Evolutionary conservation across 257 asterid species (phyloP), one percentile per base, ranked within the genome.

Genomic region (Linderniella brevidens): DNA sequence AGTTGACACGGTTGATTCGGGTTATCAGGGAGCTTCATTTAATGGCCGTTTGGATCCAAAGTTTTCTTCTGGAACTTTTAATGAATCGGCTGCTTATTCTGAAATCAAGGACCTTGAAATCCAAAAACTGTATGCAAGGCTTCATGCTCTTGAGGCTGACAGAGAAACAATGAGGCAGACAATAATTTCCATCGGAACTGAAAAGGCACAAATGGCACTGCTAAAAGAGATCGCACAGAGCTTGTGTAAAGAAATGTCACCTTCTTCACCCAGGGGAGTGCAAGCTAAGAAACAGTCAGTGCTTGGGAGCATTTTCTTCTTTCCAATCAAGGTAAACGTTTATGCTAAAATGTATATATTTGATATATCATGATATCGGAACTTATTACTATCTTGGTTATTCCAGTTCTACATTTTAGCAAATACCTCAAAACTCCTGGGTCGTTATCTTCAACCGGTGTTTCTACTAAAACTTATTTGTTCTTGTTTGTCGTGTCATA

Each of bases 141-240:
- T 76, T 59, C 92, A 73, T 42, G 80, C 83, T 36, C 80, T 79
- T 44, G 92, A 79, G 64, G 92, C 86, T 51, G 92, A 79, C 47
- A 77, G 79, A 59, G 86, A 79, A 71, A 76, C 83, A 37, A 76
- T 79, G 92, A 68, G 83, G 70, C 86, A 68, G 60, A 74, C 86
- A 44, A 66, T 79, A 38, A 60, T 79, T 53, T 68, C 86, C 37
- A 67, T 76, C 61, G 73, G 78, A 53, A 79, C 86, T 49, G 92
- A 79, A 54, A 79, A 76, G 60, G 86, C 83, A 35, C 92, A 79
- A 19, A 48, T 79, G 64, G 65, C 66, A 19, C 48, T 79, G 61
- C 53, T 76, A 68, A 76, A 73, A 67, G 86, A 79, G 71, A 79
- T 79, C n/a, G 92, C 92, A 58, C 86, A 76, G 59, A 68, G 73